Percentiles rank a stretch among this genome's conserved stretches.
Conservation (phyloP, 2,329 filamentous ascomycete genomes). For the Colletotrichum sp. region DNA sequence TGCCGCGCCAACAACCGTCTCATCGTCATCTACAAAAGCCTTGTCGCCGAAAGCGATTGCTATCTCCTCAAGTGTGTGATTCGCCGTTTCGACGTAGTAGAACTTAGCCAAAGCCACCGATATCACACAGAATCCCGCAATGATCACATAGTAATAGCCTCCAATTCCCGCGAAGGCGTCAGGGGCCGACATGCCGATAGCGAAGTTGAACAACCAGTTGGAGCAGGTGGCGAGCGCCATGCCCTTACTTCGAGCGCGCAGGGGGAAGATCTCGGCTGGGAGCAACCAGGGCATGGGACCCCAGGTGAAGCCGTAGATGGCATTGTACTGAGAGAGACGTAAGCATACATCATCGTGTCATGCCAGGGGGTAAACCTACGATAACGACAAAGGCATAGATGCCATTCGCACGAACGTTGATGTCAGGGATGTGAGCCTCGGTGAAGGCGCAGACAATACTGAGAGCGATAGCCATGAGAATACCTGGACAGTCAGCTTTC, state of each 20-base stretch:
- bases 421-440: not conserved
- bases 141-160: not conserved
- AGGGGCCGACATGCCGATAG: not conserved
- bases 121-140: not conserved
- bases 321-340: not conserved
- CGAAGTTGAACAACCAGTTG: not conserved
- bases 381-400: not conserved
- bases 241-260: not conserved
- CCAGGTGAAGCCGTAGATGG: not conserved
- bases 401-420: not conserved
- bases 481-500: accelerated
- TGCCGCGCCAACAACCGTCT: not conserved
- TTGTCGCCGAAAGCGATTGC: not conserved
- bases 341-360: not conserved
- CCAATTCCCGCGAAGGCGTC: not conserved
- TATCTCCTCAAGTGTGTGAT: not conserved
- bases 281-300: not conserved
- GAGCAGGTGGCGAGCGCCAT: not conserved
- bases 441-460: not conserved
- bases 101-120: not conserved
- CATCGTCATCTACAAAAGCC: not conserved
- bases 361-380: not conserved
- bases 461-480: not conserved
- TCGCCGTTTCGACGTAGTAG: not conserved
- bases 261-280: accelerated